A percentile compares a stretch with the other conserved stretches of the same genome.
Evolutionary conservation across 257 asterid genomes (phyloP).

Genomic region (Cinchona pubescens): DNA sequence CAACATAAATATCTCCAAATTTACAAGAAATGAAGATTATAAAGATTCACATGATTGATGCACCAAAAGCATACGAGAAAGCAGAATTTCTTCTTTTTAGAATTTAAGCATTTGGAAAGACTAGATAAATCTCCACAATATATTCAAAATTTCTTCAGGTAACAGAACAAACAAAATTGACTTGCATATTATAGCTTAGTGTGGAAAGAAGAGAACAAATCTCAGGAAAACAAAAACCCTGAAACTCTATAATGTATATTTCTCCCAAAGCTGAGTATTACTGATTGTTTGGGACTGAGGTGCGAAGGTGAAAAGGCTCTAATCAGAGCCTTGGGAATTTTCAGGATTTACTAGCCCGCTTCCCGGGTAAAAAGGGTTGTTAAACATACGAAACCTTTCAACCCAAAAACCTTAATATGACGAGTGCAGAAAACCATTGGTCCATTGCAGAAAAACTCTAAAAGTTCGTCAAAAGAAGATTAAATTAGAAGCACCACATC

Average conservation of each 20-base stretch:
- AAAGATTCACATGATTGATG: background rate
- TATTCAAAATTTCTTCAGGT: background rate
- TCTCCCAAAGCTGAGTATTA: background rate
- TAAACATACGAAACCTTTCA: background rate
- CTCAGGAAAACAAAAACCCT: too few relatives aligned
- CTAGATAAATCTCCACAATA: background rate
- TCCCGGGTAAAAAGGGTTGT: background rate
- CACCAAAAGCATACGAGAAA: background rate
- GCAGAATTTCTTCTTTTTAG: too few relatives aligned
- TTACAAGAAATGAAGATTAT: background rate
- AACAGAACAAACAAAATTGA: background rate
- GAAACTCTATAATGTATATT: background rate
- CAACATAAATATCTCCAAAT: background rate
- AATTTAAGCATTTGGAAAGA: background rate
- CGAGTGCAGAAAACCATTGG: background rate
- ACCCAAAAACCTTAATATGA: background rate
- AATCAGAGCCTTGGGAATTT: background rate
- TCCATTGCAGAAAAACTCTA: background rate
- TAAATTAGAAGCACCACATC: background rate
- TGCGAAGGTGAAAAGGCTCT: background rate
- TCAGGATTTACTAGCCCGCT: too few relatives aligned
- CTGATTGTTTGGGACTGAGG: background rate
- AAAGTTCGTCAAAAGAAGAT: background rate
- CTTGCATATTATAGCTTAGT: too few relatives aligned
- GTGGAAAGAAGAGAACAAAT: background rate